Conservation (phyloP, 768 basidiomycete genomes). For the Gymnopilus dilepis region DNA sequence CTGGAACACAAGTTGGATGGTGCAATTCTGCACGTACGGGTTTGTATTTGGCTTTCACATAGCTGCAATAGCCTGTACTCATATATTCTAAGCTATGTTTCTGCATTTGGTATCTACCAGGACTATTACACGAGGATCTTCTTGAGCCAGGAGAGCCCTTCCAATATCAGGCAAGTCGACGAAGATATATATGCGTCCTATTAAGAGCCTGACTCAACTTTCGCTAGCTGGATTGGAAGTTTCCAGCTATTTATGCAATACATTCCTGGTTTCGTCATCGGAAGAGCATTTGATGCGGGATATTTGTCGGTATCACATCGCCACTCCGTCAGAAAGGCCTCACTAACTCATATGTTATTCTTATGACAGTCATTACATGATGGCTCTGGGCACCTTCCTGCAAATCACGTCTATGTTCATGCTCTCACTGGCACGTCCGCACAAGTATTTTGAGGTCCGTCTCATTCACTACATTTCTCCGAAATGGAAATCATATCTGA, state of each 20-base stretch:
- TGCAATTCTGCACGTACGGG: slow-evolving; percentile 54
- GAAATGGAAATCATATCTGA: not conserved
- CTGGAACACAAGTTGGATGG: slow-evolving; percentile 39
- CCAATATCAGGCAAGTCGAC: slow-evolving; percentile 44
- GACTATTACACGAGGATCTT: slow-evolving; percentile 51
- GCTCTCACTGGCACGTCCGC: slow-evolving; percentile 45
- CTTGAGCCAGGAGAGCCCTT: slow-evolving; percentile 42
- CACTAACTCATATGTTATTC: slow-evolving; percentile 16
- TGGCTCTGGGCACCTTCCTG: slow-evolving; percentile 37
- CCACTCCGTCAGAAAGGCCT: slow-evolving; percentile 15
- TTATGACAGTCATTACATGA: slow-evolving; percentile 39
- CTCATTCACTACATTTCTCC: not conserved
- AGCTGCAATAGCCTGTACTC: slow-evolving; percentile 3
- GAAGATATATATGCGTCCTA: not conserved
- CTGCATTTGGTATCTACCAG: slow-evolving; percentile 52
- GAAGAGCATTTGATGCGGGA: slow-evolving; percentile 50
- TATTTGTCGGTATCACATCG: slow-evolving; percentile 43
- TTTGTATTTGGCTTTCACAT: slow-evolving; percentile 21
- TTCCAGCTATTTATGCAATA: slow-evolving; percentile 53
- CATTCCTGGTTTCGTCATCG: slow-evolving; percentile 44
- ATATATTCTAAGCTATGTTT: slow-evolving; percentile 39
- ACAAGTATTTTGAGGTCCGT: slow-evolving; percentile 50
- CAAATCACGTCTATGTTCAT: slow-evolving; percentile 49
- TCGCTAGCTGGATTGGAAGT: slow-evolving; percentile 53
- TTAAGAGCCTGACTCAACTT: not conserved